Evolutionary conservation across 352 stramenopile species (phyloP).

Genomic region (Globisporangium mamillatum): DNA sequence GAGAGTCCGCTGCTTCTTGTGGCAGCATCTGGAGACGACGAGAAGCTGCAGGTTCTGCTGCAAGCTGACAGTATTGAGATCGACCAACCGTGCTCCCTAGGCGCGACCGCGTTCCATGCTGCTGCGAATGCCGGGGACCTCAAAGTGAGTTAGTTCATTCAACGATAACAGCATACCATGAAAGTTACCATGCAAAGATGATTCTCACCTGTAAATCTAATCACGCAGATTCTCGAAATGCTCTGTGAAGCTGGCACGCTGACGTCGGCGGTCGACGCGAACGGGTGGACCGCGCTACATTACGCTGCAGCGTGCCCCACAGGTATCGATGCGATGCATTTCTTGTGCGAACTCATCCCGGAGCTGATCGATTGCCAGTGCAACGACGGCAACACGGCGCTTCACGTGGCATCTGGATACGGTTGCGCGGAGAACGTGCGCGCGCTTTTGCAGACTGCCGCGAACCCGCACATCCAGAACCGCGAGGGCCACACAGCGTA

Average conservation of each 20-base stretch:
- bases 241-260: slow-evolving; percentile 40
- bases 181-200: background rate
- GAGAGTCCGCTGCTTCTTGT: slow-evolving; percentile 56
- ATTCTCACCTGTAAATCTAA: background rate
- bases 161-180: background rate
- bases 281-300: slow-evolving; percentile 64
- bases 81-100: slow-evolving; percentile 42
- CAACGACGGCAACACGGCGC: slow-evolving; percentile 51
- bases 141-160: slow-evolving; percentile 15
- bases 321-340: slow-evolving; percentile 42
- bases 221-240: slow-evolving; percentile 41
- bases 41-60: slow-evolving; percentile 29
- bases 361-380: slow-evolving; percentile 52
- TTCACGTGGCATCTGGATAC: slow-evolving; percentile 61
- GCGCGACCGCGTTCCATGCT: slow-evolving; percentile 53
- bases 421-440: slow-evolving; percentile 51
- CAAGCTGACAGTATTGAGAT: slow-evolving; percentile 26
- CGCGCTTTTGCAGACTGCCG: slow-evolving; percentile 53
- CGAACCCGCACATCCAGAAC: slow-evolving; percentile 46
- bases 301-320: slow-evolving; percentile 48
- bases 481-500: slow-evolving; percentile 42
- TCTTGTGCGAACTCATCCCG: slow-evolving; percentile 47
- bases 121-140: slow-evolving; percentile 60
- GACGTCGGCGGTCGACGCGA: slow-evolving; percentile 36
- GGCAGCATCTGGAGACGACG: slow-evolving; percentile 45